Base-by-base conservation (phyloP, 192 early-diverging fungal species). In the Coemansia sp. region DNA sequence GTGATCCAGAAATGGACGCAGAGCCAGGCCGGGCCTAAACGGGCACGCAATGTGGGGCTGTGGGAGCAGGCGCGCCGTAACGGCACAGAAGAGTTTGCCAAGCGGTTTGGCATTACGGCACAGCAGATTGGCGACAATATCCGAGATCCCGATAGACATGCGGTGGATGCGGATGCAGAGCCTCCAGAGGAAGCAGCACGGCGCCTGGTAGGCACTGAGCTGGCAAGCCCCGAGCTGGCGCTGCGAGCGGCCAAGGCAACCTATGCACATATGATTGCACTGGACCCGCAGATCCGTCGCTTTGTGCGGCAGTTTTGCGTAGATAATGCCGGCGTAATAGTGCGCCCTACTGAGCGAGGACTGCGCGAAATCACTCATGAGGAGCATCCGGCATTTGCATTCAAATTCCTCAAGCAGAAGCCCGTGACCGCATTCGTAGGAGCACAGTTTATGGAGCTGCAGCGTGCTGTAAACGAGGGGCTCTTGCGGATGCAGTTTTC, bases 391-490 rank as follows among this genome's bases (percentile, higher is more conserved):
- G 91, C 86, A 49, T 70, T 88, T 68, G 82, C 86, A 5, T 94
- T 94, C 81, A 94, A 95, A 80, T 95, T 87, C 36, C 57, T 98
- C 44, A 62, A 66, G 13, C 80, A 86, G 31, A 96, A 94, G 65
- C 90, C 85, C 13, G 71, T 88, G 6, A 69, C 66, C 2, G 83
- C 80, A 35, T 93, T 93, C 53, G 33, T 36, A 18, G 81, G 82
- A 7, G 87, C 82, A 3, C 85, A 91, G 70, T 93, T 93, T 68
- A 60, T 93, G 28, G 82, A 84, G 30, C 82, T 96, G 0, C 60
- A 88, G 15, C 80, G 86, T 44, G 90, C 88, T 0, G 91, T 88
- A 47, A 61, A 75, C 12, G 82, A 88, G 14, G 89, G 88, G 2
- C 72, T 96, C 26, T 52, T 94, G 37, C 67, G 74, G 15, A 20